Base-by-base conservation (phyloP, 148 eudicot species). In the Nepenthes mirabilis region DNA sequence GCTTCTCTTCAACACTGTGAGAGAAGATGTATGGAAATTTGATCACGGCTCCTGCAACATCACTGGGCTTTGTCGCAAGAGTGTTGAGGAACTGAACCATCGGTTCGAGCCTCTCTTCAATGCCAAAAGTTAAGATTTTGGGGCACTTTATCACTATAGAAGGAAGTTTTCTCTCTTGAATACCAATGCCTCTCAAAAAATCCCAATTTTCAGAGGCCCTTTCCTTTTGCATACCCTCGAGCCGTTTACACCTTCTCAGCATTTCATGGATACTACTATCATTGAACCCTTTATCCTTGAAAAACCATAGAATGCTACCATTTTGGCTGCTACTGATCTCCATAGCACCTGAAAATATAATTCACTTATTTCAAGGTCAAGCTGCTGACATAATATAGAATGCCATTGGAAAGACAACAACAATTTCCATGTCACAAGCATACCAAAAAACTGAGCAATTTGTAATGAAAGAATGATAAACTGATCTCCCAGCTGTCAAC, bases 211-310 rank as follows among this genome's bases (percentile, higher is more conserved):
- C 82, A 2, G 75, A 62, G 59, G 96, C 96, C 12, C 68, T 82
- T 59, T 89, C 91, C 33, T 68, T 79, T 64, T 77, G 66, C 43
- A 77, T 67, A 60, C 67, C 74, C 56, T 84, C 84, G 2, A 93
- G 87, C 43, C 84, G 89, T 72, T 82, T 93, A 84, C 97, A 93
- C 66, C 79, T 82, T 55, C 68, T 76, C 55, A 90, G 76, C 91
- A 94, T 94, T 34, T 77, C 87, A 9, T 68, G 37, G 66, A 89
- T 86, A 59, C 76, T 84, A 70, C 79, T 81, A 62, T 94, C 97
- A 58, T 94, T 91, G 43, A 86, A 86, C 52, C 97, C 99, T 73
- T 75, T 80, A 70, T 89, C 95, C 77, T 77, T 86, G 84, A 94
- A 82, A 77, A 94, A 94, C 99, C 99, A 88, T 72, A 80, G 56